These are phyloP conservation scores for Cyathus olla DNA, from an alignment of 1,284 basidiomycete genomes.

Conservation along the genomic window DNA sequence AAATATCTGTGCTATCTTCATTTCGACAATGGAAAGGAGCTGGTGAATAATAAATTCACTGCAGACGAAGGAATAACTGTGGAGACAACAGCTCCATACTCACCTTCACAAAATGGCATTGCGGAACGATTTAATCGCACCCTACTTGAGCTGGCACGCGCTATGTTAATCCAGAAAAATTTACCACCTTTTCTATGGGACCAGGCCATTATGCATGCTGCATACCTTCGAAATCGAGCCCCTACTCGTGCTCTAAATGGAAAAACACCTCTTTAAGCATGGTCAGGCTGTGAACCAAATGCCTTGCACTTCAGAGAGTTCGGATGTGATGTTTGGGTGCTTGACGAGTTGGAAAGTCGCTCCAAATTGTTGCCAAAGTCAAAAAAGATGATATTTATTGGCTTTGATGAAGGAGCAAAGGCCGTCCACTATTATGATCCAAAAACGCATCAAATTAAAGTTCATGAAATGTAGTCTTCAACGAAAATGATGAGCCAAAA, in stretches of 20 bases:
- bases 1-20: slow-evolving; percentile 16
- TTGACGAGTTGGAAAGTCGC: slow-evolving; percentile 20
- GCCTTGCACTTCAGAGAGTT: slow-evolving; percentile 41
- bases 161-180: slow-evolving; percentile 34
- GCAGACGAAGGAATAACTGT: slow-evolving; percentile 22
- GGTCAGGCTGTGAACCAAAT: slow-evolving; percentile 28
- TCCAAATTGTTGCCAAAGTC: slow-evolving; percentile 29
- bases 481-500: slow-evolving; percentile 23
- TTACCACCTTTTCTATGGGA: slow-evolving; percentile 50
- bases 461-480: slow-evolving; percentile 26
- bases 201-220: slow-evolving; percentile 46
- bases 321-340: slow-evolving; percentile 38
- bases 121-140: slow-evolving; percentile 48
- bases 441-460: slow-evolving; percentile 13
- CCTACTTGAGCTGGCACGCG: slow-evolving; percentile 28
- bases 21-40: slow-evolving; percentile 33
- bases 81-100: slow-evolving; percentile 41
- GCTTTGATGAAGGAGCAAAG: slow-evolving; percentile 27
- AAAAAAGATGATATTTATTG: slow-evolving; percentile 27
- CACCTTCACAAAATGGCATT: slow-evolving; percentile 49
- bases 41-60: slow-evolving; percentile 23
- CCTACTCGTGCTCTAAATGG: slow-evolving; percentile 23
- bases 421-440: slow-evolving; percentile 28
- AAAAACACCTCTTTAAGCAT: slow-evolving; percentile 36
- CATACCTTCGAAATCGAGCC: slow-evolving; percentile 29